Conservation (phyloP, 208 protist genomes). For the Angomonas deanei region DNA sequence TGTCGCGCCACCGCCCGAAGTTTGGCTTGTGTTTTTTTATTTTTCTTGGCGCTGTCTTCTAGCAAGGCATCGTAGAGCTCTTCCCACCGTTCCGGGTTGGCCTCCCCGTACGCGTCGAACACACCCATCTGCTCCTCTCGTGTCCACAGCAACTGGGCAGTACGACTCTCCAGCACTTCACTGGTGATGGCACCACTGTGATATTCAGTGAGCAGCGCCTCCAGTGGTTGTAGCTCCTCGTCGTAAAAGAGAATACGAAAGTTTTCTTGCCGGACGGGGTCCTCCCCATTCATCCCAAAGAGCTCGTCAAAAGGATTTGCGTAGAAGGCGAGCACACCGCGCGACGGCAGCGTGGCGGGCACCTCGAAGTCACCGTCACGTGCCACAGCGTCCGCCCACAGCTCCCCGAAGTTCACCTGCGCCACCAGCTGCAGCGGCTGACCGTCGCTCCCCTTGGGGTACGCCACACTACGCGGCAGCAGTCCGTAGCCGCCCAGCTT, state of each 20-base stretch:
- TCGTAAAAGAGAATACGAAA: conserved; percentile 21
- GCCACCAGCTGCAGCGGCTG: conserved; percentile 12
- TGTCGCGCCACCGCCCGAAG: too few species aligned
- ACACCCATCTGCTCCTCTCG: conserved; percentile 14
- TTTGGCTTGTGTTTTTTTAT: too few species aligned
- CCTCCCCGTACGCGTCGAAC: conserved; percentile 1
- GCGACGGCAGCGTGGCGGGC: not conserved
- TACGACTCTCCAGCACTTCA: not conserved
- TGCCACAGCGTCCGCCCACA: conserved; percentile 1
- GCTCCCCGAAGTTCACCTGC: conserved; percentile 20
- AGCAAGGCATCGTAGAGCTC: too few species aligned
- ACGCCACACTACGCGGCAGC: conserved; percentile 9
- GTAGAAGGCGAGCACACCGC: conserved; percentile 19
- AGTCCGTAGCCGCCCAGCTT: conserved; percentile 21
- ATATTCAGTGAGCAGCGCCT: not conserved
- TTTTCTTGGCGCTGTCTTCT: too few species aligned
- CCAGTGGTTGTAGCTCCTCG: conserved; percentile 9
- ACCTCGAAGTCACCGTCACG: not conserved
- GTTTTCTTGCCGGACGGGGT: not conserved
- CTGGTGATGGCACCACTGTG: not conserved
- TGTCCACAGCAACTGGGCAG: conserved; percentile 7
- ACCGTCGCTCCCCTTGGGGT: conserved; percentile 8
- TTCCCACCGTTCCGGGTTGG: too few species aligned
- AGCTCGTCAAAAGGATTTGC: conserved; percentile 11
- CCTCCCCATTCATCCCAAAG: conserved; percentile 3